Evolutionary conservation across 139 green algal species (phyloP).

Genomic region (Nannochloris sp.): DNA sequence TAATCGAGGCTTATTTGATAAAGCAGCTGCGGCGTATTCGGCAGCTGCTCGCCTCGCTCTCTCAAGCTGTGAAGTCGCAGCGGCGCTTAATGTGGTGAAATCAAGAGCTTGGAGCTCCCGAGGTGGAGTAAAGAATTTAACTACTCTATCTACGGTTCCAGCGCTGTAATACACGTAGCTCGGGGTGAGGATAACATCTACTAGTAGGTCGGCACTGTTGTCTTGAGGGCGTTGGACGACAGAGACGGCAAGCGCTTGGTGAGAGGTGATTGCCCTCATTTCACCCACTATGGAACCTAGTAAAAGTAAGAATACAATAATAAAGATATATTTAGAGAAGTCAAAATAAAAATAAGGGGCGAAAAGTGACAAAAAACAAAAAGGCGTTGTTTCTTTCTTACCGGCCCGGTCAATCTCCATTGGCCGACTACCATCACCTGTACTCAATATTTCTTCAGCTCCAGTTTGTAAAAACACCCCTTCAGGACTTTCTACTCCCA

Average conservation of each 20-base stretch:
- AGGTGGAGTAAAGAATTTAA: slow-evolving; percentile 62
- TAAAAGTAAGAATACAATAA: not conserved
- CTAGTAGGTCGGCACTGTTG: slow-evolving; percentile 47
- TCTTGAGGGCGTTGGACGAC: slow-evolving; percentile 68
- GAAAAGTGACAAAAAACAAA: not conserved
- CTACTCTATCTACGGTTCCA: slow-evolving; percentile 45
- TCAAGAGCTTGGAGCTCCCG: slow-evolving; percentile 34
- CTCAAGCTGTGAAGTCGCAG: slow-evolving; percentile 48
- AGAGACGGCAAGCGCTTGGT: slow-evolving; percentile 22
- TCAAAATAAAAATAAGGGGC: not conserved
- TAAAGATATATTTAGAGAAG: not conserved
- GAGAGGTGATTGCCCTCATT: not conserved
- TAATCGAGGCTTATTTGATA: slow-evolving; percentile 42
- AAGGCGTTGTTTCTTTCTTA: not conserved
- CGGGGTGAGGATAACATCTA: slow-evolving; percentile 54
- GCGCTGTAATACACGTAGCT: slow-evolving; percentile 74
- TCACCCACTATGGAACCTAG: not conserved
- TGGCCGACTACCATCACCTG: not conserved
- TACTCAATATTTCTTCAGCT: not conserved
- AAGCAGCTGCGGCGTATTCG: slow-evolving; percentile 41
- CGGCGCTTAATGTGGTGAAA: slow-evolving; percentile 36
- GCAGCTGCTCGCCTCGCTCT: slow-evolving; percentile 36
- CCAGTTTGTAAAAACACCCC: slow-evolving; percentile 61
- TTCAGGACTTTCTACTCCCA: slow-evolving; percentile 50
- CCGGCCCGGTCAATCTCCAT: not conserved